phyloP scores from a whole-genome alignment of 2,329 filamentous ascomycete genomes.

The Ascochyta lentis region DNA sequence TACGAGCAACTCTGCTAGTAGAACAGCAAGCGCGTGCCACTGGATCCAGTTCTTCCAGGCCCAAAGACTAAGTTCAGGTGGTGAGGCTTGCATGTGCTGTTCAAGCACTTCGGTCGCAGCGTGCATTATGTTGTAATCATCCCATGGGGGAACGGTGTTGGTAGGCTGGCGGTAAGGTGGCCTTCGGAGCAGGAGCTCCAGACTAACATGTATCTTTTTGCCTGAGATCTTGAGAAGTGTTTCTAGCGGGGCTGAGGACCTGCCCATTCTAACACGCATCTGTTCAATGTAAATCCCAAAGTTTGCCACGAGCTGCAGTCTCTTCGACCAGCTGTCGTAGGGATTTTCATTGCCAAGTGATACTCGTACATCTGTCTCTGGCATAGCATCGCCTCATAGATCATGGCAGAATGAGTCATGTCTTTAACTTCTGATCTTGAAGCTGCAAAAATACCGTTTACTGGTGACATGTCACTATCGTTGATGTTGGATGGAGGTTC shows the following conservation, averaged over 20 bases:
- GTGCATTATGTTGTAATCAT: conserved; percentile 13
- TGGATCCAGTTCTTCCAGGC: conserved; percentile 25
- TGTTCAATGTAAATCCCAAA: not conserved
- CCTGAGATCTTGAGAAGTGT: not conserved
- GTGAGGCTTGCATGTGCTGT: conserved; percentile 4
- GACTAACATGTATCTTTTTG: conserved; percentile 4
- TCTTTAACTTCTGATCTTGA: no score
- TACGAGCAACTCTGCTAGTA: conserved; percentile 16
- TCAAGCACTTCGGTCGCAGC: conserved; percentile 12
- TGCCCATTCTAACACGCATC: not conserved
- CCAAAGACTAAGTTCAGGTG: conserved; percentile 14
- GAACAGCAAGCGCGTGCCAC: conserved; percentile 23
- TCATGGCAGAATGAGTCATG: no score
- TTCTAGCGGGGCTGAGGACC: not conserved
- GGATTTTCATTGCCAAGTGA: no score
- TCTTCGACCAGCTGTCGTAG: not conserved
- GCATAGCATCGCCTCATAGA: no score
- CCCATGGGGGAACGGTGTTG: conserved; percentile 13
- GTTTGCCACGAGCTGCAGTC: not conserved
- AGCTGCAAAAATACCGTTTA: no score
- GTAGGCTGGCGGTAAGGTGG: conserved; percentile 8
- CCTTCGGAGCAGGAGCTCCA: conserved; percentile 15
- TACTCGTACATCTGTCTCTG: no score
- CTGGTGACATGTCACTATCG: no score
- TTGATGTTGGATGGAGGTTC: no score